Base-by-base conservation (phyloP, 2,329 filamentous ascomycete genomes). In the Ciborinia camelliae region DNA sequence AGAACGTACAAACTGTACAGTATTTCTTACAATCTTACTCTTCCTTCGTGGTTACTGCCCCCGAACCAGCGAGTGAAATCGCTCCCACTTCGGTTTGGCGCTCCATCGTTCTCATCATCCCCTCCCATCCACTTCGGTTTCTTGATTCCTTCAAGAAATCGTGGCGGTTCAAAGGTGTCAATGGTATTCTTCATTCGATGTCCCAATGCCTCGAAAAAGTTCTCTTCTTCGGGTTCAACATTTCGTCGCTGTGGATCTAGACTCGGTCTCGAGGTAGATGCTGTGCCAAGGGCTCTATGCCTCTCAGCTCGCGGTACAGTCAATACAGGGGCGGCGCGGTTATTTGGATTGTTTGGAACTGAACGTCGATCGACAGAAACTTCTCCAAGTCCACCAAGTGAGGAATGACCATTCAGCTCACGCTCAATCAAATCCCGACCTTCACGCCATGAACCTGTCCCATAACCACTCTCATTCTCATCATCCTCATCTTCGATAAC, bases 141-240 rank as follows among this genome's bases (percentile, higher is more conserved):
- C 76, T 88, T 91, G 76, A 93, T 85, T 10, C 84, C 84, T 65
- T 85, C 82, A 68, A 97, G 80, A 92, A 93, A 98, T 68, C 87
- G 87, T 0, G 95, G 94, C 37, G 88, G 83, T 61, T 92, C 89
- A 2, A 92, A 83, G 0, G 87, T 90, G 67, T 98, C 94, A 61
- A 98, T 86, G 0, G 95, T 98, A 73, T 99, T 99, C 77, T 88
- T 90, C 71, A 99, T 88, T 43, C 94, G 84, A 74, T 96, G 90
- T 0, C 90, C 87, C 67, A 98, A 86, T 41, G 89, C 88, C 69
- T 90, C 85, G 73, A 98, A 92, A 76, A 97, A 91, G 69, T 88
- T 91, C 63, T 92, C 90, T 18, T 92, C 87, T 39, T 90, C 88
- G 1, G 85, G 82, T 9, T 84, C 82, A 0, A 85, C 73, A 63